Evolutionary conservation across 1,139 yeast genomes (phyloP).

Genomic region (Debaryomyces coudertii): DNA sequence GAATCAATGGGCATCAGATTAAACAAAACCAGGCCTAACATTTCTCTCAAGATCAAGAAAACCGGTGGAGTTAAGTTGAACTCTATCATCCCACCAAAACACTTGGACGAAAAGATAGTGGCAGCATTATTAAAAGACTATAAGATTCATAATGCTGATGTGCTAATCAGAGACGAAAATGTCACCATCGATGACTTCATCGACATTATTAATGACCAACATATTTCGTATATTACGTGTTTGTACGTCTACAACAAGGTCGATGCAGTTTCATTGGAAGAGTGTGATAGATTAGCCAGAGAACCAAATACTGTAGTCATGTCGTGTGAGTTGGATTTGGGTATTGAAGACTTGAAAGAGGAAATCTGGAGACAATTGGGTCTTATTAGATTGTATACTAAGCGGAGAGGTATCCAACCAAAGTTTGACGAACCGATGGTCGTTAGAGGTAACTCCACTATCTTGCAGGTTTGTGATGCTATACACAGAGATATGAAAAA

Average conservation of each 20-base stretch:
- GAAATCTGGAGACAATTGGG: conserved; percentile 91
- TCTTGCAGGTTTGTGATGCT: conserved; percentile 87
- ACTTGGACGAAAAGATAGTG: conserved; percentile 80
- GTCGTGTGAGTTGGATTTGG: conserved; percentile 87
- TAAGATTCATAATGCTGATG: conserved; percentile 91
- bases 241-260: conserved; percentile 92
- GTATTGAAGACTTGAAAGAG: conserved; percentile 83
- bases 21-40: conserved; percentile 80
- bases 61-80: conserved; percentile 92
- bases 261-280: conserved; percentile 94
- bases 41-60: conserved; percentile 74
- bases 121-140: conserved; percentile 79
- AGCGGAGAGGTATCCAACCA: conserved; percentile 77
- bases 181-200: conserved; percentile 93
- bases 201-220: conserved; percentile 85
- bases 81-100: conserved; percentile 78
- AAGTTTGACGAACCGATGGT: conserved; percentile 90
- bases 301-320: conserved; percentile 91
- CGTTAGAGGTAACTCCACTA: conserved; percentile 74
- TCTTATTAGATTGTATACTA: conserved; percentile 81
- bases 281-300: conserved; percentile 87
- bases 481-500: conserved; percentile 92
- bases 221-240: conserved; percentile 87
- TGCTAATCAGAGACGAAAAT: conserved; percentile 83
- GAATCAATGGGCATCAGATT: conserved; percentile 93